Conservation (phyloP, 2,329 filamentous ascomycete genomes). For the Coniella vitis region DNA sequence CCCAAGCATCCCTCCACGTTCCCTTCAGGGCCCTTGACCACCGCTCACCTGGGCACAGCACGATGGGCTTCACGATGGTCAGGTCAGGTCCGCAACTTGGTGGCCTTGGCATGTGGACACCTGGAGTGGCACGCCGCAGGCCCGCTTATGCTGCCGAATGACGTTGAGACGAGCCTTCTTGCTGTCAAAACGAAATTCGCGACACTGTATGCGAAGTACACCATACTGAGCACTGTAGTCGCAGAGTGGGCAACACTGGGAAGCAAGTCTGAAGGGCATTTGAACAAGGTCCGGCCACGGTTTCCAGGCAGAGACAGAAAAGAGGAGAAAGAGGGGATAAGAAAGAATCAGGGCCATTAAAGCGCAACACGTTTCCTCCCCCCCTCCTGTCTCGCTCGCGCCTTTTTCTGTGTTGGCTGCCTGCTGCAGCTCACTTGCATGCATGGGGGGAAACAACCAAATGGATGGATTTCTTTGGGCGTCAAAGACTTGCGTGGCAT, state of each 20-base stretch:
- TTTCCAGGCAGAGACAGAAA: no score
- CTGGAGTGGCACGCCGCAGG: neutral
- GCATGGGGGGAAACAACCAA: neutral
- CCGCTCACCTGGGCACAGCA: neutral
- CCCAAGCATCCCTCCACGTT: neutral
- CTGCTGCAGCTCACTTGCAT: no score
- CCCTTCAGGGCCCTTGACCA: neutral
- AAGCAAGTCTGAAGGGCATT: no score
- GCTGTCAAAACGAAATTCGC: no score
- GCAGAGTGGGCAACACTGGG: no score
- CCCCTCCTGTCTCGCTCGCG: neutral
- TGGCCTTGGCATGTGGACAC: neutral
- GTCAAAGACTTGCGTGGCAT: slow-evolving; percentile 11
- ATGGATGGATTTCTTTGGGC: no score
- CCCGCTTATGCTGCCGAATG: slow-evolving; percentile 4
- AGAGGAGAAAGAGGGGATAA: neutral
- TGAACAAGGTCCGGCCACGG: no score
- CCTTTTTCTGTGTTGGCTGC: no score
- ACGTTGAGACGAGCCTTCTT: no score
- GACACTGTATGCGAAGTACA: neutral
- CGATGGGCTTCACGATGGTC: neutral
- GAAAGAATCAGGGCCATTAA: neutral
- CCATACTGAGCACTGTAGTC: no score
- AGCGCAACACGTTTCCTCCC: no score
- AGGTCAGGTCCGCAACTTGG: neutral